Evolutionary conservation across 176 grass and related monocot genomes (phyloP), one percentile per base, ranked within the genome.

Genomic region (Panicum miliaceum): DNA sequence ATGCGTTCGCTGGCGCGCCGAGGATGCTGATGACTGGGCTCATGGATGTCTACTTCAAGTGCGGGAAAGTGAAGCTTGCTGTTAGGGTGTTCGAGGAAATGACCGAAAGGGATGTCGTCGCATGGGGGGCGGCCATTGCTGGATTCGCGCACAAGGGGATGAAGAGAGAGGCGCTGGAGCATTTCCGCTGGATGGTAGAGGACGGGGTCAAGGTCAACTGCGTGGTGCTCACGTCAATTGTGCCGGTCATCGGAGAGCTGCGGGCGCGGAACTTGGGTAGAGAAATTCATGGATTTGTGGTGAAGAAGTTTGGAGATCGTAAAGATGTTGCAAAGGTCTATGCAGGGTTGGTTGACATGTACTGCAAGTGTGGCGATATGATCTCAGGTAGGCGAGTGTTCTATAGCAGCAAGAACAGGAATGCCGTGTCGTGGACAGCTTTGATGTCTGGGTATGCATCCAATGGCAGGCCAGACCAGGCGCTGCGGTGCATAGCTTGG

Each of bases 81-180:
- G 89, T 95, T 82, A 88, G 88, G 82, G 15, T 98, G 80, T 98
- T 98, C 18, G 90, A 98, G 64, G 95, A 98, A 88, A 95, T 98
- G 87, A 41, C 87, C 2, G 80, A 91, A 64, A 94, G 86, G 68
- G 95, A 98, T 42, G 86, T 98, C 14, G 95, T 97, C 59, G 45
- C 91, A 0, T 94, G 92, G 92, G 90, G 95, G 9, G 91, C 90
- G 0, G 85, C 88, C 8, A 95, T 98, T 63, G 89, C 92, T 0
- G 95, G 95, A 20, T 95, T 98, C 14, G 59, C 85, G 4, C 85
- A 95, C 70, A 95, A 95, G 53, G 90, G 92, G 64, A 88, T 95
- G 91, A 91, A 88, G 60, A 86, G 89, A 50, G 95, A 98, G 77
- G 87, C 91, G 4, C 12, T 98, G 71, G 88, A 95, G 45, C 94